These are phyloP conservation scores for Hypoxylon sp. DNA, from an alignment of 2,329 filamentous ascomycete species.

Conservation along the genomic window DNA sequence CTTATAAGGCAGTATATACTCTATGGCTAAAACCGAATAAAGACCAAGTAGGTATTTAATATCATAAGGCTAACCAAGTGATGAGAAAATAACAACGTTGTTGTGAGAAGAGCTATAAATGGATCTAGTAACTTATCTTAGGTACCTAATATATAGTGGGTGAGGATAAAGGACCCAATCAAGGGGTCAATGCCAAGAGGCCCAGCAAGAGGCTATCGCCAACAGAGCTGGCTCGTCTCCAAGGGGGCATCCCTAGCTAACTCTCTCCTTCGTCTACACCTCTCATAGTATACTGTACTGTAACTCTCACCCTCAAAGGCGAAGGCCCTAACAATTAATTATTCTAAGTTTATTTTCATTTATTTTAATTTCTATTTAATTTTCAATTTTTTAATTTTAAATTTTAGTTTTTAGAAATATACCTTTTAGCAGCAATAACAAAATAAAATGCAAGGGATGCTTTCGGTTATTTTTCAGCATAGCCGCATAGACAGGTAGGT, in stretches of 20 bases:
- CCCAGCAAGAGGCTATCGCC: not conserved
- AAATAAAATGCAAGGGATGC: not conserved
- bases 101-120: not conserved
- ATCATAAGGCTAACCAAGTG: not conserved
- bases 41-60: not conserved
- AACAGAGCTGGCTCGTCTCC: not conserved
- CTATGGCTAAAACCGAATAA: not conserved
- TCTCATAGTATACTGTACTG: not conserved
- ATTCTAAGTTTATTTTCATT: not conserved
- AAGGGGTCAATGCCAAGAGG: not conserved
- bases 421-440: not conserved
- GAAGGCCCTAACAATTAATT: not conserved
- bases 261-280: not conserved
- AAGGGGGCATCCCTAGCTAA: not conserved
- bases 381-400: too few species aligned
- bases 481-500: not conserved
- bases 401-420: not conserved
- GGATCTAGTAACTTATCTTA: not conserved
- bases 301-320: not conserved
- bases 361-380: too few species aligned
- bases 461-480: not conserved
- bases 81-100: not conserved
- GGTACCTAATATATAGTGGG: not conserved
- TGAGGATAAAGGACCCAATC: not conserved
- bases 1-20: not conserved